Evolutionary conservation across 164 flowering plant genomes (phyloP).

Genomic region (Annona cherimola): DNA sequence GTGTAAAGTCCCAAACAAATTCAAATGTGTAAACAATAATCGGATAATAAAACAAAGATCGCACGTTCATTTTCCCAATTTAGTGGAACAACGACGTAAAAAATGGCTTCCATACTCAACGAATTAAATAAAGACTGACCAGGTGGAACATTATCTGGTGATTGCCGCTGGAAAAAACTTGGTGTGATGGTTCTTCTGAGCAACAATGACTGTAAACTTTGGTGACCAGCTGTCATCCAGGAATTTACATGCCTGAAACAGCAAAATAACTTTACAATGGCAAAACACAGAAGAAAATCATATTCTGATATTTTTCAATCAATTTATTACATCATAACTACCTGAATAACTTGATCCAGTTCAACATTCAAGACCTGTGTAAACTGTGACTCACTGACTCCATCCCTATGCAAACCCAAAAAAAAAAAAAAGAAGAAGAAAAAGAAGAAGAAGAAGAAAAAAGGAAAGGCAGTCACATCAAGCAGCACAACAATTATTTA

Average conservation of each 20-base stretch:
- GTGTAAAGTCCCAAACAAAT: not conserved
- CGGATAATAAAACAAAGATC: not conserved
- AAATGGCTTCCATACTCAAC: not conserved
- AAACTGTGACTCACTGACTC: conserved; percentile 93
- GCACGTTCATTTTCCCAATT: not conserved
- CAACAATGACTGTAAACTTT: conserved; percentile 64
- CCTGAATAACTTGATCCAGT: conserved; percentile 80
- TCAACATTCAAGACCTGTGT: conserved; percentile 80
- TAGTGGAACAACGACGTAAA: not conserved
- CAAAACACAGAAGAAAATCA: not conserved
- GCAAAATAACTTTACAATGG: not conserved
- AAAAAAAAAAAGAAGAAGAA: not conserved
- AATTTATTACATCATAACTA: conserved; percentile 5
- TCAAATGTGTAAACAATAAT: not conserved
- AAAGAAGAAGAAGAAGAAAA: not conserved
- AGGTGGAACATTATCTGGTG: conserved; percentile 85
- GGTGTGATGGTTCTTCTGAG: conserved; percentile 89
- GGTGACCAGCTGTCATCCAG: conserved; percentile 71
- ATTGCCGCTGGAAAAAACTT: conserved; percentile 63
- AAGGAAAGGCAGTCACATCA: not conserved
- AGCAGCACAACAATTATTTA: not conserved
- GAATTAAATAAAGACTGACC: conserved; percentile 30
- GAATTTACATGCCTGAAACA: conserved; percentile 69
- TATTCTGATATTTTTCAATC: not conserved
- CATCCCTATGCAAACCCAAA: conserved; percentile 48